Conservation (phyloP, 2,329 filamentous ascomycete species). For the Botrytis porri region DNA sequence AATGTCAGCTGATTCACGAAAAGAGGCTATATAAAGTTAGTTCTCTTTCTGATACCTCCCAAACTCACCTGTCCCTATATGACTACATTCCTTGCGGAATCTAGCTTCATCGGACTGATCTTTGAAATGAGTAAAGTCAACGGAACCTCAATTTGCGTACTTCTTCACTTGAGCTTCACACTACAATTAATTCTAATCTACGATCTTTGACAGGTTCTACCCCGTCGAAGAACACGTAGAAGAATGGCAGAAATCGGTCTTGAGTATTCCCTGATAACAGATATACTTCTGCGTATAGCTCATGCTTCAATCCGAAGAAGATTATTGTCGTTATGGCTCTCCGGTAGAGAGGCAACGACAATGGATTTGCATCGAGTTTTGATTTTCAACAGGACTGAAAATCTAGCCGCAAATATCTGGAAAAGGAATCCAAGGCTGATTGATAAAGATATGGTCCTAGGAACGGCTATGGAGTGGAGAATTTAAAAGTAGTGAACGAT, state of each 20-base stretch:
- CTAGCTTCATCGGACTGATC: not conserved
- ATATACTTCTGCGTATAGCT: not conserved
- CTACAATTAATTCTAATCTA: not conserved
- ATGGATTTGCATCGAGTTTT: too few species aligned
- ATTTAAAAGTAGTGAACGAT: too few species aligned
- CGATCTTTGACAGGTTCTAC: not conserved
- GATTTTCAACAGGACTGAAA: too few species aligned
- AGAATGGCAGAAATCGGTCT: not conserved
- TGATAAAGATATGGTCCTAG: too few species aligned
- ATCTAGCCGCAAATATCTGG: too few species aligned
- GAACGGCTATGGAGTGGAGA: too few species aligned
- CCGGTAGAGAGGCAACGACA: too few species aligned
- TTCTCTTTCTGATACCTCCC: not conserved
- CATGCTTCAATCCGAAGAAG: not conserved
- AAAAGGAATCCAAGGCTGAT: too few species aligned
- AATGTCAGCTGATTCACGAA: accelerated
- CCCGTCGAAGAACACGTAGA: not conserved
- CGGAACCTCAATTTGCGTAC: not conserved
- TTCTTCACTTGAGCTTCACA: not conserved
- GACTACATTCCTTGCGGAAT: not conserved
- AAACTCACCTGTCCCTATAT: not conserved
- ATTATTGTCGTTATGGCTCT: too few species aligned
- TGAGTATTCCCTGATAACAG: not conserved
- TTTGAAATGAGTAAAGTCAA: not conserved
- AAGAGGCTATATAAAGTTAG: not conserved